These are phyloP conservation scores for Crithidia expoeki DNA, from an alignment of 208 protist genomes.

Conservation along the genomic window DNA sequence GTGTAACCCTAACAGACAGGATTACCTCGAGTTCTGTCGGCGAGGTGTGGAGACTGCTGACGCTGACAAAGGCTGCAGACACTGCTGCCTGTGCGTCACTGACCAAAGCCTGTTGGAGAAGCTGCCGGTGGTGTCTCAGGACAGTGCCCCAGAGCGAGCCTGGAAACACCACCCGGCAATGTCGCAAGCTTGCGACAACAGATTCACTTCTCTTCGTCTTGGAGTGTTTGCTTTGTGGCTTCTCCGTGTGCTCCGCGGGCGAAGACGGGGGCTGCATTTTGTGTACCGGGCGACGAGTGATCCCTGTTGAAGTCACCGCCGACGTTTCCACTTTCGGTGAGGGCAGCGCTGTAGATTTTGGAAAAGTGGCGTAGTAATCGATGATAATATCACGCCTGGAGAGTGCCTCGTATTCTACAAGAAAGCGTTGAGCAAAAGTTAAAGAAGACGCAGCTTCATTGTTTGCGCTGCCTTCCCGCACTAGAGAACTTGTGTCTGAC, in stretches of 20 bases:
- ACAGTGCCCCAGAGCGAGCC: slow-evolving; percentile 25
- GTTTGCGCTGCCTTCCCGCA: neutral
- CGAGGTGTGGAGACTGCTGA: slow-evolving; percentile 15
- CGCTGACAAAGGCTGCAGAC: neutral
- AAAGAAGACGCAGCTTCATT: neutral
- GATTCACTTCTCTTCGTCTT: neutral
- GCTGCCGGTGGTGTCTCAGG: slow-evolving; percentile 10
- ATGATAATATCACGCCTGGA: slow-evolving; percentile 39
- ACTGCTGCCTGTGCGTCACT: slow-evolving; percentile 6
- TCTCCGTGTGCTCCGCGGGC: neutral
- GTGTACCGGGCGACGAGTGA: neutral
- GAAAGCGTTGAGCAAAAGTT: slow-evolving; percentile 14
- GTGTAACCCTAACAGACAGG: neutral
- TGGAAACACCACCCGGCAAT: slow-evolving; percentile 19
- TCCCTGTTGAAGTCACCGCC: neutral
- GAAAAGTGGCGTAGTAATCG: slow-evolving; percentile 46
- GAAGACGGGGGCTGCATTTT: neutral
- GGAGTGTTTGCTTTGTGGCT: neutral
- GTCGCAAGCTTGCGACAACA: neutral
- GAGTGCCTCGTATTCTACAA: slow-evolving; percentile 38
- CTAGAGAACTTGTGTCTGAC: neutral
- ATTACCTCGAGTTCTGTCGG: slow-evolving; percentile 26
- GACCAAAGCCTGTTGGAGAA: slow-evolving; percentile 14
- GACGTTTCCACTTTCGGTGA: neutral
- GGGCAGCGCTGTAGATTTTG: neutral